These are phyloP conservation scores for Lasiosphaeria hispida DNA, from an alignment of 495 filamentous ascomycete species.

Conservation along the genomic window DNA sequence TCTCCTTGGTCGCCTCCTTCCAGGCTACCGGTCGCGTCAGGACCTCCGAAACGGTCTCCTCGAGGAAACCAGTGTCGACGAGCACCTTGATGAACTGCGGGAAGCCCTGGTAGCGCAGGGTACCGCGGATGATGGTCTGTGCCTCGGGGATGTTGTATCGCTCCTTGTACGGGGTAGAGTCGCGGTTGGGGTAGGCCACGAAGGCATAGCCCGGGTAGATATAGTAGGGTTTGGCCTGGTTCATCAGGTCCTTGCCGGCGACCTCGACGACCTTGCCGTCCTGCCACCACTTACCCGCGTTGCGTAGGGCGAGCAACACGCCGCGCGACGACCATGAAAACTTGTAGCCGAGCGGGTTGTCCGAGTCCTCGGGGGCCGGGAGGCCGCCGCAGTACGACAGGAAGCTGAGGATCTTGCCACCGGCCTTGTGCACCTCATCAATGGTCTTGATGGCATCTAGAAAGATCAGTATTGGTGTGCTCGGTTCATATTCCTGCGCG, in stretches of 20 bases:
- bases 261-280: slow-evolving; percentile 70
- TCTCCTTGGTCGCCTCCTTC: slow-evolving; percentile 77
- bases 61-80: slow-evolving; percentile 85
- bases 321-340: slow-evolving; percentile 84
- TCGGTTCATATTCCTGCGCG: too few species aligned
- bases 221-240: slow-evolving; percentile 80
- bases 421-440: slow-evolving; percentile 72
- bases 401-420: slow-evolving; percentile 84
- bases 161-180: slow-evolving; percentile 82
- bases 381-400: slow-evolving; percentile 83
- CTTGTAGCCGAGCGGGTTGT: slow-evolving; percentile 95
- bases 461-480: too few species aligned
- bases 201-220: slow-evolving; percentile 88
- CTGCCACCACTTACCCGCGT: slow-evolving; percentile 80
- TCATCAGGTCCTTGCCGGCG: slow-evolving; percentile 69
- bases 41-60: slow-evolving; percentile 58
- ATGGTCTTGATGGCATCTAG: slow-evolving; percentile 82
- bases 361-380: slow-evolving; percentile 66
- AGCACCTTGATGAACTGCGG: slow-evolving; percentile 81
- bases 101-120: slow-evolving; percentile 82
- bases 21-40: slow-evolving; percentile 65
- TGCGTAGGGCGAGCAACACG: slow-evolving; percentile 80
- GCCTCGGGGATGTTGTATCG: slow-evolving; percentile 89
- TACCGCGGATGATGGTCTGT: slow-evolving; percentile 66
- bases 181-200: slow-evolving; percentile 91